Evolutionary conservation across 2,329 filamentous ascomycete species (phyloP), one percentile per base, ranked within the genome.

Genomic region (Alternaria triticimaculans): DNA sequence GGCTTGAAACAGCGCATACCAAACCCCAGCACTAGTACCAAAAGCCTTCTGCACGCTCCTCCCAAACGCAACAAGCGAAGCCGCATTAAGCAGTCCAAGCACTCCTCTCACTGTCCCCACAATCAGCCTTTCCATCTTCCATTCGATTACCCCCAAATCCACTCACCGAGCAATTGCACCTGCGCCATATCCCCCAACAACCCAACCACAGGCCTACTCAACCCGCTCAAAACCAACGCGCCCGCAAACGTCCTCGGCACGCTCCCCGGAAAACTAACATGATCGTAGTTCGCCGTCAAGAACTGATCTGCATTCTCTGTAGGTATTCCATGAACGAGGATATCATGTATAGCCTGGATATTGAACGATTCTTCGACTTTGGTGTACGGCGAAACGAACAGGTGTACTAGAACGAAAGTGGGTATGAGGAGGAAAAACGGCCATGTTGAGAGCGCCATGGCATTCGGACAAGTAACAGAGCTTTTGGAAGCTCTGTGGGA

Each of bases 281-380:
- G 96, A 78, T 99, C 96, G 82, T 96, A 99, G 55, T 87, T 83
- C 4, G 84, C 76, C 15, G 84, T 84, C 15, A 96, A 82, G 43
- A 84, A 86, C 12, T 84, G 78, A 55, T 82, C 76, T 15, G 86
- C 78, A 70, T 90, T 84, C 20, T 81, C 77, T 1, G 84, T 86
- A 0, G 93, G 92, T 1, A 92, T 88, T 23, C 94, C 94, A 78
- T 96, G 93, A 41, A 87, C 87, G 63, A 97, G 80, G 37, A 99
- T 91, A 79, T 99, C 96, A 80, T 98, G 96, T 4, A 90, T 87
- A 6, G 96, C 96, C 80, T 99, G 96, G 62, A 98, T 89, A 79
- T 97, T 97, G 87, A 99, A 98, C 0, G 95, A 98, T 81, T 99
- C 96, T 80, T 99, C 96, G 63, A 99, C 96, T 80, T 99, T 99